phyloP scores from a whole-genome alignment of 1,139 yeast genomes.

The Diutina sp. region DNA sequence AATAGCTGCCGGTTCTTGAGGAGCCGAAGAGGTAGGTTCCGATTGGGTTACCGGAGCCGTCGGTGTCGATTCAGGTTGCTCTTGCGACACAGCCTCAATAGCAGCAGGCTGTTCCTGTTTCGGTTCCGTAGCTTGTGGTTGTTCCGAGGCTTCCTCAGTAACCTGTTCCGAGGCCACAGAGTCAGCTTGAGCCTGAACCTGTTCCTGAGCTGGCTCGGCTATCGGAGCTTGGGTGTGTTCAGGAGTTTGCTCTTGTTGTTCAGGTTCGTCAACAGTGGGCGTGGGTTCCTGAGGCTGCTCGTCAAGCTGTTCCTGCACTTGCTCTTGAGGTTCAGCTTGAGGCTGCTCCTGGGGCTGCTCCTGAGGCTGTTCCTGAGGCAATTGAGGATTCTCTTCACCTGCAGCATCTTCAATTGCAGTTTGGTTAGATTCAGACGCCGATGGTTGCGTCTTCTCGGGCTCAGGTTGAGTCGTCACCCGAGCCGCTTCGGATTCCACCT shows the following conservation, averaged over 20 bases:
- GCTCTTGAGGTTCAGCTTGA: not conserved
- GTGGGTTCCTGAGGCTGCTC: not conserved
- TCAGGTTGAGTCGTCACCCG: not conserved
- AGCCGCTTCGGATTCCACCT: not conserved
- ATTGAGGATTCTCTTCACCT: not conserved
- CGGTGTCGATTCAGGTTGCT: not conserved
- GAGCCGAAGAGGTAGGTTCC: not conserved
- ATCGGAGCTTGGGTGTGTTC: not conserved
- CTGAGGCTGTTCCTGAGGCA: not conserved
- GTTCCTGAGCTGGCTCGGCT: not conserved
- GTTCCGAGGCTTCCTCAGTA: not conserved
- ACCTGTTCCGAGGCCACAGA: no score
- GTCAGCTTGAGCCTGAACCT: not conserved
- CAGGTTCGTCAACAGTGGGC: not conserved
- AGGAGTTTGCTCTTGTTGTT: not conserved
- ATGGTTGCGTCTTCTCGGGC: not conserved
- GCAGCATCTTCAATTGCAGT: not conserved
- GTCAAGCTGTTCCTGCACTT: not conserved
- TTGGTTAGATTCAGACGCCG: not conserved
- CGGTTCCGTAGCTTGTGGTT: not conserved
- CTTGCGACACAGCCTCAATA: not conserved
- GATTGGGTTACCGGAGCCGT: not conserved
- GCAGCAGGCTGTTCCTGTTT: not conserved
- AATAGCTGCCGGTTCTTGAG: not conserved
- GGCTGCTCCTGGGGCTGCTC: not conserved